phyloP scores from a whole-genome alignment of 176 grass and related monocot species.

The Urochloa ruziziensis region DNA sequence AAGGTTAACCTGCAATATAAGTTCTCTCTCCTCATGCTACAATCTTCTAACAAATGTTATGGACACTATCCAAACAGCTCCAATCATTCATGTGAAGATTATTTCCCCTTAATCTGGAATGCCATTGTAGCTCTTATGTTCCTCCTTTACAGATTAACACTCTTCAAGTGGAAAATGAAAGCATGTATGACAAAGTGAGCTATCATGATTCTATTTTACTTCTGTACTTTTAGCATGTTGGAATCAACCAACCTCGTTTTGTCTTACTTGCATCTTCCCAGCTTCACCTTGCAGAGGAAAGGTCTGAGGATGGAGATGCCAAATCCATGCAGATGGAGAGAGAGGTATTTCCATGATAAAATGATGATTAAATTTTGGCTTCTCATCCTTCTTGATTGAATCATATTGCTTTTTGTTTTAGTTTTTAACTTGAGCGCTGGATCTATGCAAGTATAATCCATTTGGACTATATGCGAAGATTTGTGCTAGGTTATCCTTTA shows the following conservation, averaged over 20 bases:
- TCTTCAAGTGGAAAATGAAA: slow-evolving; percentile 70
- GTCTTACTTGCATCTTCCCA: slow-evolving; percentile 46
- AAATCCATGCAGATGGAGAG: slow-evolving; percentile 59
- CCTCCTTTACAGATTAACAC: slow-evolving; percentile 64
- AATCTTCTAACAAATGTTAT: slow-evolving; percentile 24
- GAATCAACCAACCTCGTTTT: slow-evolving; percentile 31
- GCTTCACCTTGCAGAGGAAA: slow-evolving; percentile 83
- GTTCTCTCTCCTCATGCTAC: not conserved
- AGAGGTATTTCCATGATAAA: slow-evolving; percentile 48
- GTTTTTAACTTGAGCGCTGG: not conserved
- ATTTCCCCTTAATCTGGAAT: not conserved
- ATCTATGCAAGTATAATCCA: slow-evolving; percentile 1
- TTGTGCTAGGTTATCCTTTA: not conserved
- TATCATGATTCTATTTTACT: slow-evolving; percentile 25
- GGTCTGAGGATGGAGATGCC: slow-evolving; percentile 54
- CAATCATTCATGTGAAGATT: slow-evolving; percentile 9
- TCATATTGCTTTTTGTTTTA: slow-evolving; percentile 17
- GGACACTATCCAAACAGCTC: slow-evolving; percentile 13
- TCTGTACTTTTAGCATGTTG: slow-evolving; percentile 22
- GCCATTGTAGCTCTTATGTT: slow-evolving; percentile 14
- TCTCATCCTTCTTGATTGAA: slow-evolving; percentile 25
- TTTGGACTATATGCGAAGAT: not conserved
- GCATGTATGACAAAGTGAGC: slow-evolving; percentile 71
- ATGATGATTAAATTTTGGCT: slow-evolving; percentile 3
- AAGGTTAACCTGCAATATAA: slow-evolving; percentile 3